Percentiles rank a stretch among this genome's conserved stretches.
Conservation (phyloP, 495 filamentous ascomycete species). For the Podospora didyma region DNA sequence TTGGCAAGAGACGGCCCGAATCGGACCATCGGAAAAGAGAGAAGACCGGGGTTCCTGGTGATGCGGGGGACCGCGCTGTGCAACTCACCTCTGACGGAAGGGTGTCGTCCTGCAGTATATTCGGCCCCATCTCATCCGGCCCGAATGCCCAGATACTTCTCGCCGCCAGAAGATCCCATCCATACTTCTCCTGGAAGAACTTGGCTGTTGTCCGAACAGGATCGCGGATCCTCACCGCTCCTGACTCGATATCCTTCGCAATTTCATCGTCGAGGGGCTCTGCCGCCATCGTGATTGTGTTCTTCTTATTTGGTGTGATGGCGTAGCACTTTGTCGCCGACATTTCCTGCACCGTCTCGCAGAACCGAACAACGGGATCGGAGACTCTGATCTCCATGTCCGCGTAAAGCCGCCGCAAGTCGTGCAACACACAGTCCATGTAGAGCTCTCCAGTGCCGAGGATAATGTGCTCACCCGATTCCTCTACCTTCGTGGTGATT, state of each 20-base stretch:
- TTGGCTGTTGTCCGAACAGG: constrained; percentile 89
- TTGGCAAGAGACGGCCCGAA: constrained; percentile 12
- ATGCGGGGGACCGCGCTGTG: constrained; percentile 19
- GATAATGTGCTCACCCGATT: constrained; percentile 95
- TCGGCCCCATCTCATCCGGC: constrained; percentile 90
- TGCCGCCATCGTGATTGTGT: constrained; percentile 98
- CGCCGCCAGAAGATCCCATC: constrained; percentile 91
- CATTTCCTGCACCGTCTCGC: constrained; percentile 96
- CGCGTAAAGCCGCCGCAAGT: constrained; percentile 88
- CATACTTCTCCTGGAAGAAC: constrained; percentile 96
- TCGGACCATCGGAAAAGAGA: constrained; percentile 5
- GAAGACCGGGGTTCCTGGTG: background rate
- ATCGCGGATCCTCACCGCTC: constrained; percentile 86
- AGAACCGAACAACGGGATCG: constrained; percentile 95
- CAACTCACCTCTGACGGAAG: constrained; percentile 67
- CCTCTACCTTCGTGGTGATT: constrained; percentile 94
- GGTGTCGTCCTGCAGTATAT: constrained; percentile 96
- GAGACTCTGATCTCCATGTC: constrained; percentile 99
- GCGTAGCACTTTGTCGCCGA: constrained; percentile 98
- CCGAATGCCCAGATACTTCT: constrained; percentile 99
- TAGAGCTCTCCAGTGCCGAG: constrained; percentile 95
- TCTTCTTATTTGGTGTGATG: constrained; percentile 96
- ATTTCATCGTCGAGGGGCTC: constrained; percentile 94
- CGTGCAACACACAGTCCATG: constrained; percentile 98
- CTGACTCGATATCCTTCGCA: constrained; percentile 90